Evolutionary conservation across 2,329 filamentous ascomycete species (phyloP).

Genomic region (Clonostachys solani): DNA sequence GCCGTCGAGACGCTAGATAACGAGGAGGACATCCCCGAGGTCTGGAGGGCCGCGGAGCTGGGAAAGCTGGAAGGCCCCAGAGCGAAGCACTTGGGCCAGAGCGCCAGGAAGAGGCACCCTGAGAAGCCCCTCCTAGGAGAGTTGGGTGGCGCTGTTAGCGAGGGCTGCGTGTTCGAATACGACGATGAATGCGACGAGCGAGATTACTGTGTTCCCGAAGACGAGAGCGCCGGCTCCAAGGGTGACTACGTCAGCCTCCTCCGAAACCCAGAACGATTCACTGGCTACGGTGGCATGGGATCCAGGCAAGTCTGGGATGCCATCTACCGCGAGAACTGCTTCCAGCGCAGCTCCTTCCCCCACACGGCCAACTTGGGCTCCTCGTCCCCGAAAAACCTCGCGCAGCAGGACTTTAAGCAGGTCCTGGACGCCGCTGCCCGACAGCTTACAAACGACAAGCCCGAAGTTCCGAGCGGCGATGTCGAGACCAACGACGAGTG

Average conservation of each 20-base stretch:
- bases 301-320: conserved; percentile 92
- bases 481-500: conserved; percentile 82
- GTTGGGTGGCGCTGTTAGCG: conserved; percentile 81
- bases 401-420: conserved; percentile 56
- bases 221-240: conserved; percentile 80
- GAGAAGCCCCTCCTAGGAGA: conserved; percentile 74
- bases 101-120: conserved; percentile 65
- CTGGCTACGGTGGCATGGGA: conserved; percentile 82
- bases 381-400: conserved; percentile 38
- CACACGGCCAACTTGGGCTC: conserved; percentile 50
- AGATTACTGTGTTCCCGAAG: conserved; percentile 95
- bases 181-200: conserved; percentile 96
- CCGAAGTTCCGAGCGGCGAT: conserved; percentile 37
- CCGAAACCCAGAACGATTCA: conserved; percentile 93
- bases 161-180: conserved; percentile 96
- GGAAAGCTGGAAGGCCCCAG: conserved; percentile 89
- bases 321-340: conserved; percentile 97
- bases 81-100: conserved; percentile 80
- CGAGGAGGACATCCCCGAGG: conserved; percentile 85
- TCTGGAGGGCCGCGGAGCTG: conserved; percentile 89
- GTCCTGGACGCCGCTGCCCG: conserved; percentile 58
- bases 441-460: conserved; percentile 23
- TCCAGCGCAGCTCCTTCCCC: conserved; percentile 64
- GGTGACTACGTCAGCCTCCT: conserved; percentile 95
- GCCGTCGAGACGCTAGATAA: conserved; percentile 93